Evolutionary conservation across 1,139 yeast genomes (phyloP).

Genomic region (Lodderomyces elongisporus): DNA sequence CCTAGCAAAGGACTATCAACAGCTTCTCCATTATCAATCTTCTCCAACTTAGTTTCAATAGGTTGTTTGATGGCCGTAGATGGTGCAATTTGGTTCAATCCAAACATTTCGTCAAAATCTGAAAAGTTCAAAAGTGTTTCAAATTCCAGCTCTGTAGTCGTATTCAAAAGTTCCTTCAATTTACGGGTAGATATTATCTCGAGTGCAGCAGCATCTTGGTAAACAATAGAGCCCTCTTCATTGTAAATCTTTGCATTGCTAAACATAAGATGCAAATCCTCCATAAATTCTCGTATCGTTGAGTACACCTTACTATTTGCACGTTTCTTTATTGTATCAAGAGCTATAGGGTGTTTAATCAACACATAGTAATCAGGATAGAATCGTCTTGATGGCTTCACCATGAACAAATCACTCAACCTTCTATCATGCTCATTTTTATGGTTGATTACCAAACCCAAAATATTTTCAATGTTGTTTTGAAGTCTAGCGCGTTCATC

Average conservation of each 20-base stretch:
- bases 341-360: slow-evolving; percentile 76
- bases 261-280: slow-evolving; percentile 73
- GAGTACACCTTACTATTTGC: slow-evolving; percentile 50
- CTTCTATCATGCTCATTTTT: slow-evolving; percentile 38
- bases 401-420: slow-evolving; percentile 59
- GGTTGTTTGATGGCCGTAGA: slow-evolving; percentile 24
- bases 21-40: slow-evolving; percentile 19
- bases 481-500: slow-evolving; percentile 42
- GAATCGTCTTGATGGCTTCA: slow-evolving; percentile 62
- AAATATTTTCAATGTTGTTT: slow-evolving; percentile 37
- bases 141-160: slow-evolving; percentile 22
- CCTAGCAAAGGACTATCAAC: slow-evolving; percentile 19
- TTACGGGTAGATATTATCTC: slow-evolving; percentile 45
- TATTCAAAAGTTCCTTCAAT: slow-evolving; percentile 26
- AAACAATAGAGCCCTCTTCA: slow-evolving; percentile 83
- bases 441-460: slow-evolving; percentile 40
- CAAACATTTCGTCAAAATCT: slow-evolving; percentile 44
- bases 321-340: slow-evolving; percentile 62
- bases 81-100: slow-evolving; percentile 23
- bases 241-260: slow-evolving; percentile 83
- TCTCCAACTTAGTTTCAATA: slow-evolving; percentile 18
- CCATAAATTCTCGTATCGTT: slow-evolving; percentile 55
- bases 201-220: slow-evolving; percentile 66
- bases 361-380: slow-evolving; percentile 87
- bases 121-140: slow-evolving; percentile 38